These are phyloP conservation scores for Capsicum pubescens DNA, from an alignment of 257 asterid genomes.

Conservation along the genomic window DNA sequence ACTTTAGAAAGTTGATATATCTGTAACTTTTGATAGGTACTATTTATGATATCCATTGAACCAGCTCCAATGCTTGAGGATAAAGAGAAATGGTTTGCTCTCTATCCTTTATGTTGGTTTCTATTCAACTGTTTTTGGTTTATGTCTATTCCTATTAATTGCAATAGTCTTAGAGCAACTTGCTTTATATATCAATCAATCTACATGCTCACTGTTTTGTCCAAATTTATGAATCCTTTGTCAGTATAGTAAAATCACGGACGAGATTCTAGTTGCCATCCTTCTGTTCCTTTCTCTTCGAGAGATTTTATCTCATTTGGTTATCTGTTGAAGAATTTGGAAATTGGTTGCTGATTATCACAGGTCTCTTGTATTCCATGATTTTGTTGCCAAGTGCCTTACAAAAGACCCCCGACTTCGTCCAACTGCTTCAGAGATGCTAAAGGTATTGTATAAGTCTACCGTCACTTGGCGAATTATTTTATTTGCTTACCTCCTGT, in stretches of 20 bases:
- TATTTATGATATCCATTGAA: conserved; percentile 94
- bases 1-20: conserved; percentile 41
- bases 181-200: not conserved
- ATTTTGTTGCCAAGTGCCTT: conserved; percentile 92
- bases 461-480: not conserved
- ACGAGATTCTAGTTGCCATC: conserved; percentile 2
- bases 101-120: conserved; percentile 32
- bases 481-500: not conserved
- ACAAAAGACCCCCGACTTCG: conserved; percentile 96
- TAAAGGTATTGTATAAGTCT: conserved; percentile 61
- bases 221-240: not conserved
- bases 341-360: conserved; percentile 32
- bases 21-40: conserved; percentile 65
- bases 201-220: not conserved
- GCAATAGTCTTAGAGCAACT: conserved; percentile 8
- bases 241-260: not conserved
- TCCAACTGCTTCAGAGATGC: conserved; percentile 95
- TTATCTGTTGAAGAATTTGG: conserved; percentile 21
- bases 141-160: not conserved
- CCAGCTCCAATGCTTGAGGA: conserved; percentile 99
- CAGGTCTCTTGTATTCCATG: conserved; percentile 99
- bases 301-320: not conserved
- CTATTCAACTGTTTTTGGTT: not conserved
- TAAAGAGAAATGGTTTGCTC: conserved; percentile 90
- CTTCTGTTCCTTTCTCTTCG: not conserved